A percentile compares a stretch with the other conserved stretches of the same genome.
Conservation (phyloP, 345 rosid species). For the Luvunga scandens region DNA sequence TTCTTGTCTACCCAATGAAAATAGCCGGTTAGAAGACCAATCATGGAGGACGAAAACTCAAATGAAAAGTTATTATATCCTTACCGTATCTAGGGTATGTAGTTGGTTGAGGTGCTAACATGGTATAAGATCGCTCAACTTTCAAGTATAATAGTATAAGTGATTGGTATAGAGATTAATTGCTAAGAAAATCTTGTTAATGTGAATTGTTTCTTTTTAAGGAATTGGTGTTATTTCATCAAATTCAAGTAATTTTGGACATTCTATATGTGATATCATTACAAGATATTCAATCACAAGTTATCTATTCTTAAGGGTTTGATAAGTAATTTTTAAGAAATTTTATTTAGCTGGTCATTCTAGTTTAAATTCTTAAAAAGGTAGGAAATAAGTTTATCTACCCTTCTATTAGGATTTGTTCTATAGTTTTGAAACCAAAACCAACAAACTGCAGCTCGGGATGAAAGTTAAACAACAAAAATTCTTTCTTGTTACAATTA, state of each 20-base stretch:
- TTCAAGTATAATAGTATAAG: too few relatives aligned
- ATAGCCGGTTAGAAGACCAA: not conserved
- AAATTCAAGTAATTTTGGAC: not conserved
- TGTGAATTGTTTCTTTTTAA: too few relatives aligned
- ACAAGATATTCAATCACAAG: too few relatives aligned
- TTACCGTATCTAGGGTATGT: too few relatives aligned
- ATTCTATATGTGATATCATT: not conserved
- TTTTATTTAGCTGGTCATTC: rapidly evolving
- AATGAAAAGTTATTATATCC: too few relatives aligned
- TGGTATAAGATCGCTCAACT: not conserved
- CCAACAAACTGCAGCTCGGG: not conserved
- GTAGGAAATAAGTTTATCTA: not conserved
- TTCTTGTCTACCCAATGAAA: not conserved
- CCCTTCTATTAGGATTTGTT: not conserved
- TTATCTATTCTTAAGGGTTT: too few relatives aligned
- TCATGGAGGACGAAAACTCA: too few relatives aligned
- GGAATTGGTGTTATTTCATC: too few relatives aligned
- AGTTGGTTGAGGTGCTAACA: too few relatives aligned
- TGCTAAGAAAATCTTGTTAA: too few relatives aligned
- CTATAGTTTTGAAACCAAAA: not conserved
- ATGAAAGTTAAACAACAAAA: not conserved
- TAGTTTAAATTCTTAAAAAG: too few relatives aligned
- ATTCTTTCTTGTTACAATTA: not conserved
- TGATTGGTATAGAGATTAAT: too few relatives aligned
- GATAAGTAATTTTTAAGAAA: rapidly evolving